A percentile compares a stretch with the other conserved stretches of the same genome.
Evolutionary conservation across 2,329 filamentous ascomycete species (phyloP).

Genomic region (Simplicillium aogashimaense): DNA sequence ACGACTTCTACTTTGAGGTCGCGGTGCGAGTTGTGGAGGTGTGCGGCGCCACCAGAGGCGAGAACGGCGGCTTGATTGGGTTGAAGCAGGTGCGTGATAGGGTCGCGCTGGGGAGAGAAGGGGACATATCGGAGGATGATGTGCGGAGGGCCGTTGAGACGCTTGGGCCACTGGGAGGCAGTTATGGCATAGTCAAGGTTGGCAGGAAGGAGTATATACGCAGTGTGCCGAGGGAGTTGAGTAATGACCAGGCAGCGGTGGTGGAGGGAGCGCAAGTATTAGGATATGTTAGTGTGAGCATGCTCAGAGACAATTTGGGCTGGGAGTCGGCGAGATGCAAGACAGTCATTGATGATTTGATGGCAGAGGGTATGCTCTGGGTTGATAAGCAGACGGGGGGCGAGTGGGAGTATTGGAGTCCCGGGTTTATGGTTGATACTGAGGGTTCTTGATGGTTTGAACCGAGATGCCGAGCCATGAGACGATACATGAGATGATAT

Average conservation of each 20-base stretch:
- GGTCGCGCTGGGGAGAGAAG: constrained; percentile 55
- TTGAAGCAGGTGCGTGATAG: constrained; percentile 70
- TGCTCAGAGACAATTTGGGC: constrained; percentile 75
- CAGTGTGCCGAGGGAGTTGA: constrained; percentile 89
- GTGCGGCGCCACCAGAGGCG: constrained; percentile 72
- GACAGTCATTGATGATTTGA: constrained; percentile 82
- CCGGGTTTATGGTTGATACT: constrained; percentile 55
- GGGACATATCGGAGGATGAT: constrained; percentile 84
- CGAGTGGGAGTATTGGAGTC: constrained; percentile 93
- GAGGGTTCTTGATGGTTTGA: constrained; percentile 8
- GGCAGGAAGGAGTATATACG: constrained; percentile 81
- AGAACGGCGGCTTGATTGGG: constrained; percentile 88
- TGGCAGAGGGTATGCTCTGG: constrained; percentile 88
- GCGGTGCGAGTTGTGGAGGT: constrained; percentile 93
- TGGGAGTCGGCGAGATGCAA: constrained; percentile 81
- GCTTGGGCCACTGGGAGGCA: constrained; percentile 76
- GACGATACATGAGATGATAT: no score
- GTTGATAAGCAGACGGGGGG: constrained; percentile 68
- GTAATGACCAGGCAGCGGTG: constrained; percentile 85
- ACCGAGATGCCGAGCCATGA: no score
- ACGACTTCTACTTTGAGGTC: constrained; percentile 98
- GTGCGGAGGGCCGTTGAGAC: constrained; percentile 82
- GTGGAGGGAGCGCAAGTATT: constrained; percentile 85
- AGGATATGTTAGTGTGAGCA: constrained; percentile 81
- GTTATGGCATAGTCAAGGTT: constrained; percentile 76